Conservation (phyloP, 345 rosid species). For the Rhodamnia argentea region DNA sequence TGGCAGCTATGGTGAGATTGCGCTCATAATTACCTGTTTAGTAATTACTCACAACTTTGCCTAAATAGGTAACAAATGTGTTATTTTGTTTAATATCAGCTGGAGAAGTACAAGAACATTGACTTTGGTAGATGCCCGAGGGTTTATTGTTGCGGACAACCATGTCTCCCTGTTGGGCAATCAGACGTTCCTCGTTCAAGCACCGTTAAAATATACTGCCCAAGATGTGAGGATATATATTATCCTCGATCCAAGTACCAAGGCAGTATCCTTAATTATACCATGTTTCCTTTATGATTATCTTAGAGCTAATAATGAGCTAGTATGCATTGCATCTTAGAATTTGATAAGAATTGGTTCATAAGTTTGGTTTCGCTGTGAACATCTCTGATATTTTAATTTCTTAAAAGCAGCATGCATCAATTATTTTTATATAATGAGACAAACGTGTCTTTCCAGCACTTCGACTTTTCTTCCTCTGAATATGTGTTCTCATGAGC, state of each 20-base stretch:
- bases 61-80: neutral
- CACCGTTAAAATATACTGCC: conserved; percentile 87
- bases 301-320: neutral
- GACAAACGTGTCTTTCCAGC: neutral
- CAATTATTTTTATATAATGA: neutral
- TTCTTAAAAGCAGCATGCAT: neutral
- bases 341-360: neutral
- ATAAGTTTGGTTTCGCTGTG: neutral
- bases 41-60: neutral
- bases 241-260: conserved; percentile 92
- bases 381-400: neutral
- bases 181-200: conserved; percentile 83
- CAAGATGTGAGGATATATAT: conserved; percentile 81
- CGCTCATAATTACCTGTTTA: neutral
- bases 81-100: conserved; percentile 24
- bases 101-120: conserved; percentile 85
- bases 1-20: conserved; percentile 80
- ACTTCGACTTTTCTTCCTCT: neutral
- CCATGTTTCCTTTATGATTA: neutral
- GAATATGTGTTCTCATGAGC: neutral
- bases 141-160: conserved; percentile 93
- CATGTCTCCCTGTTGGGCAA: conserved; percentile 91
- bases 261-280: conserved; percentile 81
- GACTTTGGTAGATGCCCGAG: conserved; percentile 98
- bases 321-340: neutral